Percentiles rank a stretch among this genome's conserved stretches.
phyloP scores from a whole-genome alignment of 257 asterid genomes.

The Solanum bulbocastanum region DNA sequence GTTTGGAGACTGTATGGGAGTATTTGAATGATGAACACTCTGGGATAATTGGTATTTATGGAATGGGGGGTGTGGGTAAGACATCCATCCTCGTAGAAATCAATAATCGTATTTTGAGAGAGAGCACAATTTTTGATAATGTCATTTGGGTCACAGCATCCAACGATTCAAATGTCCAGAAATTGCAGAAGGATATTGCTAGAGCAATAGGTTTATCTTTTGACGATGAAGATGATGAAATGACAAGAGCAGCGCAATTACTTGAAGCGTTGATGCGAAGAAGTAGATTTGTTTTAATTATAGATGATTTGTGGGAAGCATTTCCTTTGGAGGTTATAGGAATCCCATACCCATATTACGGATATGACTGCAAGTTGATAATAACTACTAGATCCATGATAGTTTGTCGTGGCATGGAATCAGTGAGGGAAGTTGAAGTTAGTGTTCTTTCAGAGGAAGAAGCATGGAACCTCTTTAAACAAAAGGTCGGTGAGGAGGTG shows the following conservation, averaged over 20 bases:
- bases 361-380: background rate
- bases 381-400: conserved; percentile 7
- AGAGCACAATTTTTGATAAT: background rate
- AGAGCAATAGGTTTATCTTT: conserved; percentile 4
- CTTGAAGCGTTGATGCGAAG: conserved; percentile 1
- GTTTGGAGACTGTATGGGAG: background rate
- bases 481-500: conserved; percentile 13
- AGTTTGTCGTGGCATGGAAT: conserved; percentile 11
- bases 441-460: conserved; percentile 1
- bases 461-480: conserved; percentile 15
- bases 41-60: conserved; percentile 10
- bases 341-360: background rate
- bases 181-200: conserved; percentile 12
- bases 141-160: conserved; percentile 24
- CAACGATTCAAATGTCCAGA: conserved; percentile 2
- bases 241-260: conserved; percentile 2
- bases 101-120: conserved; percentile 5
- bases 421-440: conserved; percentile 7
- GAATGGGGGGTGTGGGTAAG: conserved; percentile 14
- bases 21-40: conserved; percentile 7
- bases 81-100: conserved; percentile 12
- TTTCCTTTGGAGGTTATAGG: conserved; percentile 4
- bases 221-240: conserved; percentile 1
- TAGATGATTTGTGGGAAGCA: conserved; percentile 23
- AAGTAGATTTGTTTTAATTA: conserved; percentile 4